These are phyloP conservation scores for Cicer pinnatifidum DNA, from an alignment of 306 rosid species.

Conservation along the genomic window DNA sequence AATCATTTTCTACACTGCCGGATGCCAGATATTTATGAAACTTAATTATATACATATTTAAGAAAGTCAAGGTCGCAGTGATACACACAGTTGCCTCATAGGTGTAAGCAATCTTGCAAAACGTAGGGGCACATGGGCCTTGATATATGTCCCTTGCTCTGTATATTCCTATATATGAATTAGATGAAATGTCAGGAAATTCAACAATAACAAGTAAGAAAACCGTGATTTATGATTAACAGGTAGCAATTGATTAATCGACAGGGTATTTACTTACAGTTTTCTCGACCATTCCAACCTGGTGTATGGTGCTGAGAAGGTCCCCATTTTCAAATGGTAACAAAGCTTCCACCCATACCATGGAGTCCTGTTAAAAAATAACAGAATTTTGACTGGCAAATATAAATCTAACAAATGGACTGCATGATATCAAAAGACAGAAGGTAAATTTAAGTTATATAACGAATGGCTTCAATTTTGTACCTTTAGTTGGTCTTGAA, in stretches of 20 bases:
- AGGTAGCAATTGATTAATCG: constrained; percentile 28
- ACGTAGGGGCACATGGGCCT: constrained; percentile 92
- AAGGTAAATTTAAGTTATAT: constrained; percentile 6
- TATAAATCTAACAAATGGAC: constrained; percentile 33
- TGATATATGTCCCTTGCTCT: constrained; percentile 80
- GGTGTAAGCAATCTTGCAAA: constrained; percentile 95
- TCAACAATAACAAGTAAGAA: constrained; percentile 18
- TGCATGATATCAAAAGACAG: constrained; percentile 5
- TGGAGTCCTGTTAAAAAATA: constrained; percentile 64
- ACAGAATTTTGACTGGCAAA: constrained; percentile 11
- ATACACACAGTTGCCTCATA: constrained; percentile 75
- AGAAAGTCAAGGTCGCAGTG: constrained; percentile 49
- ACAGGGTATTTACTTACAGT: constrained; percentile 61
- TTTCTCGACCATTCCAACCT: constrained; percentile 95
- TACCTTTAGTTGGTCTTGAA: constrained; percentile 88
- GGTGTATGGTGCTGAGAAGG: constrained; percentile 88
- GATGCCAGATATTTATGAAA: neutral
- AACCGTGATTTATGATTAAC: constrained; percentile 18
- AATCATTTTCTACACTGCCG: constrained; percentile 11
- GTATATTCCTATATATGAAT: constrained; percentile 70
- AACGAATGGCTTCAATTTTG: constrained; percentile 31
- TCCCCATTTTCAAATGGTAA: constrained; percentile 91
- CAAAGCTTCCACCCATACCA: constrained; percentile 99
- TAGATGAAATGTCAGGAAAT: constrained; percentile 24
- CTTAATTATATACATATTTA: neutral